phyloP scores from a whole-genome alignment of 139 green algal genomes.

The Auxenochlorella pyrenoidosa region DNA sequence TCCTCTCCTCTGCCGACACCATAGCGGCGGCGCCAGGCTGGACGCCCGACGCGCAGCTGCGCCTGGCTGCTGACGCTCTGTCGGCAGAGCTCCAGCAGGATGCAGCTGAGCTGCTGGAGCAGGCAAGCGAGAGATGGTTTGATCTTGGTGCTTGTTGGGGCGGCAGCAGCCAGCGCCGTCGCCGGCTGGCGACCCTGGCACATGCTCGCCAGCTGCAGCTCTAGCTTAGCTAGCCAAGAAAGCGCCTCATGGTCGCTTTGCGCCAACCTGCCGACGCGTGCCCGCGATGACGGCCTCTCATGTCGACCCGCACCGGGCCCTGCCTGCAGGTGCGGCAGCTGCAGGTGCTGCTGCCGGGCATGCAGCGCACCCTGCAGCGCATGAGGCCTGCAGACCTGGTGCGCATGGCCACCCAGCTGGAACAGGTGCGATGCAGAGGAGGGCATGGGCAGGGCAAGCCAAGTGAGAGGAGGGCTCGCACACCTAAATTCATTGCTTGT shows the following conservation, averaged over 20 bases:
- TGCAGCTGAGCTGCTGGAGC: background rate
- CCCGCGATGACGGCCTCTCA: background rate
- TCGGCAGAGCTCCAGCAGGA: slow-evolving; percentile 2
- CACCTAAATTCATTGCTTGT: no score
- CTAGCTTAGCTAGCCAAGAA: background rate
- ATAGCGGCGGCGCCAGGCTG: slow-evolving; percentile 2
- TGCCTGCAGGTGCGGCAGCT: slow-evolving; percentile 17
- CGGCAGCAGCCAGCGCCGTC: no score
- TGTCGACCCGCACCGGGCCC: background rate
- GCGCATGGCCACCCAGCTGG: slow-evolving; percentile 21
- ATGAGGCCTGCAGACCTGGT: slow-evolving; percentile 30
- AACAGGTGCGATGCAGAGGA: background rate
- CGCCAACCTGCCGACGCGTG: no score
- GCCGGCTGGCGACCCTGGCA: background rate
- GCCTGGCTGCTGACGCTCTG: background rate
- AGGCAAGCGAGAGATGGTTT: background rate
- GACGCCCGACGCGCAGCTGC: slow-evolving; percentile 26
- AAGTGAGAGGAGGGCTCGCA: no score
- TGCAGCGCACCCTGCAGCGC: background rate
- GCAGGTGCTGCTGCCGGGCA: slow-evolving; percentile 10
- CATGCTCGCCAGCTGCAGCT: background rate
- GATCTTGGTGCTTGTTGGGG: background rate
- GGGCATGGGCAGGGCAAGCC: background rate
- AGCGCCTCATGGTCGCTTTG: background rate
- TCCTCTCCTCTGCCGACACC: background rate